These are phyloP conservation scores for Ceratocystis eucalypticola DNA, from an alignment of 2,329 filamentous ascomycete species.

Conservation along the genomic window DNA sequence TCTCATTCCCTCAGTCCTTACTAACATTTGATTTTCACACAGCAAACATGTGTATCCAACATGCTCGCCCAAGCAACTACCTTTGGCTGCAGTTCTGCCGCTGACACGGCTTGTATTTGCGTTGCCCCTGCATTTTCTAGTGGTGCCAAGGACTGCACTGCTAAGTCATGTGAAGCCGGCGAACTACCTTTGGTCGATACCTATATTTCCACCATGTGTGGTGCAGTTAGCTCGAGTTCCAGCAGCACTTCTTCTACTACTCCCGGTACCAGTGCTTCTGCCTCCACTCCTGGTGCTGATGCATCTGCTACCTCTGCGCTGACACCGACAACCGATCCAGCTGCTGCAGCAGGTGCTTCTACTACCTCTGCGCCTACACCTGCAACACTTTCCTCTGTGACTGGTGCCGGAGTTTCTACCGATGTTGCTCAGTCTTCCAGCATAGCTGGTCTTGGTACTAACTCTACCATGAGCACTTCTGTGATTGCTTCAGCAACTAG, in stretches of 20 bases:
- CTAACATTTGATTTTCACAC: neutral
- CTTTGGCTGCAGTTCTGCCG: conserved; percentile 20
- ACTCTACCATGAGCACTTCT: conserved; percentile 15
- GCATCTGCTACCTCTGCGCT: neutral
- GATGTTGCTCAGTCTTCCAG: neutral
- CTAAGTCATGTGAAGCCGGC: conserved; percentile 22
- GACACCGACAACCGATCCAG: neutral
- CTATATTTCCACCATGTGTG: conserved; percentile 24
- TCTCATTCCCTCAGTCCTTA: neutral
- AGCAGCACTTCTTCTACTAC: conserved; percentile 7
- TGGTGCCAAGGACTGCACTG: conserved; percentile 32
- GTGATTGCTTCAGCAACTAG: conserved; percentile 5
- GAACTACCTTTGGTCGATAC: conserved; percentile 24
- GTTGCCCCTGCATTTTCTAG: conserved; percentile 25
- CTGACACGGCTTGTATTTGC: conserved; percentile 31
- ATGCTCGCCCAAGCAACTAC: conserved; percentile 15
- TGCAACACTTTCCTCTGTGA: neutral
- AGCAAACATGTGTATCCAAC: conserved; percentile 20
- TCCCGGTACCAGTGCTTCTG: conserved; percentile 6
- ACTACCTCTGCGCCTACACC: neutral
- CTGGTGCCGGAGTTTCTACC: conserved; percentile 5
- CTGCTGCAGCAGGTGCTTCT: conserved; percentile 1
- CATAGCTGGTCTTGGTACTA: conserved; percentile 12
- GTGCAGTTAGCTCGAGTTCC: conserved; percentile 10
- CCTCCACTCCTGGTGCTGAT: neutral